Conservation (phyloP, 1,139 yeast genomes). For the Pichia sp. region DNA sequence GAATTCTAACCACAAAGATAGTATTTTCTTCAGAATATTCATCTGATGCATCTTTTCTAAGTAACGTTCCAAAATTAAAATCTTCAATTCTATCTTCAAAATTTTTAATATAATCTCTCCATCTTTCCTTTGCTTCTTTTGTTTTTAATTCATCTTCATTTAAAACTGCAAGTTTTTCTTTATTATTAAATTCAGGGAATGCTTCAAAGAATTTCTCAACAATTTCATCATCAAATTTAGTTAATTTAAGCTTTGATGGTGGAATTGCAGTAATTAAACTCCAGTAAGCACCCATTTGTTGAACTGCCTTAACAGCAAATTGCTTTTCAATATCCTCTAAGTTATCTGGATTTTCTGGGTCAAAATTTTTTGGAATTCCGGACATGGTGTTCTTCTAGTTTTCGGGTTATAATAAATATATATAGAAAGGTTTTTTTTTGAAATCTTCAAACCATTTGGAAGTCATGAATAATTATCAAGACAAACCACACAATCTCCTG, state of each 20-base stretch:
- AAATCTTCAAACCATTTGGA: too few species aligned
- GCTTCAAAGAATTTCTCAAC: conserved; percentile 58
- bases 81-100: conserved; percentile 79
- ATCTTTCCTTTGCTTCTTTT: conserved; percentile 70
- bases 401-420: background rate
- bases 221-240: conserved; percentile 79
- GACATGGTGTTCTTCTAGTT: conserved; percentile 14
- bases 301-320: conserved; percentile 96
- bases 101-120: conserved; percentile 84
- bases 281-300: conserved; percentile 96
- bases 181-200: conserved; percentile 78
- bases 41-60: conserved; percentile 61
- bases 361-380: conserved; percentile 23
- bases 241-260: conserved; percentile 72
- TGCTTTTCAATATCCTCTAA: conserved; percentile 80
- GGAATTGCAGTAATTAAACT: conserved; percentile 62
- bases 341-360: conserved; percentile 55
- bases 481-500: too few species aligned
- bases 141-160: conserved; percentile 81
- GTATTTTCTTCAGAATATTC: conserved; percentile 85
- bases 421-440: too few species aligned
- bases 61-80: conserved; percentile 90
- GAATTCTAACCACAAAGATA: conserved; percentile 85
- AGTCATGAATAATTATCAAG: too few species aligned
- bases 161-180: conserved; percentile 50